A percentile compares a stretch with the other conserved stretches of the same genome.
Conservation (phyloP, 129 eudicot genomes). For the Flaveria bidentis region DNA sequence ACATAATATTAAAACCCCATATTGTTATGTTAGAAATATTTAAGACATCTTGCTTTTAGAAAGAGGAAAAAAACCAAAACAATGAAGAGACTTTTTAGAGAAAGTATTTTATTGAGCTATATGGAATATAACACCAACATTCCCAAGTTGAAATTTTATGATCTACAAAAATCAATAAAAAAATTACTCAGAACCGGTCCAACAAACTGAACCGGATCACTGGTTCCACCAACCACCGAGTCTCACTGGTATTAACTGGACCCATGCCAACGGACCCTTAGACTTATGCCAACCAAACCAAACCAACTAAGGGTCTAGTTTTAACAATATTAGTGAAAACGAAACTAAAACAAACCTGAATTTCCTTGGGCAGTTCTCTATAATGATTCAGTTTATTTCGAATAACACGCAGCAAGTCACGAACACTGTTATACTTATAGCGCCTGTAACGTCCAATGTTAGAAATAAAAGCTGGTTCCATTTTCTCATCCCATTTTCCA, state of each 20-base stretch:
- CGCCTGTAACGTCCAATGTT: constrained; percentile 79
- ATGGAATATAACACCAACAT: neutral
- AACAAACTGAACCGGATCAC: neutral
- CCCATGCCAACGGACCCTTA: neutral
- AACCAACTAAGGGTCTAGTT: neutral
- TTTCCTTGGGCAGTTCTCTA: constrained; percentile 75
- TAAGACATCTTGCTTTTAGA: neutral
- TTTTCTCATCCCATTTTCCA: constrained; percentile 75
- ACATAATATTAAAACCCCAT: neutral
- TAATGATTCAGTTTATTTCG: constrained; percentile 87
- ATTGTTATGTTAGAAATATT: neutral
- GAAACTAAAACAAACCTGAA: constrained; percentile 54
- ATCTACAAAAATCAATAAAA: no score
- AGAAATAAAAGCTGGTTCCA: constrained; percentile 68
- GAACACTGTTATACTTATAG: constrained; percentile 70
- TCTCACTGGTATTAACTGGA: no score
- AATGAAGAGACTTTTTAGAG: neutral
- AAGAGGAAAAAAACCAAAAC: no score
- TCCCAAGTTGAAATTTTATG: no score
- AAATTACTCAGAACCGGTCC: neutral
- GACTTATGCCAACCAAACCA: neutral
- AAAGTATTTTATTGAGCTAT: neutral
- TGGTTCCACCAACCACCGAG: neutral
- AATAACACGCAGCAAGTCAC: constrained; percentile 83
- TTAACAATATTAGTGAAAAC: neutral